Conservation (phyloP, 345 rosid genomes). For the Hibiscus trionum region DNA sequence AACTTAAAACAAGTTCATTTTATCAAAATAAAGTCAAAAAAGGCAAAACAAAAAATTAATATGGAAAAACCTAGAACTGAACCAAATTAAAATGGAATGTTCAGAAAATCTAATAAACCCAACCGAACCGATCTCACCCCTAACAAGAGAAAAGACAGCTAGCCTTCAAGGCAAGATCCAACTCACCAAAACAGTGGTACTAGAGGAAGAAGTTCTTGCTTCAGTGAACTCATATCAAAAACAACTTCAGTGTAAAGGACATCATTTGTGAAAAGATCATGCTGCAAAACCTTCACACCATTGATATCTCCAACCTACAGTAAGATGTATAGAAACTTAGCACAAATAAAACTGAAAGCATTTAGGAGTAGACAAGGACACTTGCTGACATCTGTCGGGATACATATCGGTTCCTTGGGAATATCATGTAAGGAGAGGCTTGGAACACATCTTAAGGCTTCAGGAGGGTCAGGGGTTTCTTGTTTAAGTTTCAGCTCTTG, state of each 20-base stretch:
- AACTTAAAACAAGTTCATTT: too few relatives aligned
- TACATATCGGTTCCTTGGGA: slow-evolving; percentile 71
- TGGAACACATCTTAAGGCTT: slow-evolving; percentile 79
- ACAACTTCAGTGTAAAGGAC: slow-evolving; percentile 84
- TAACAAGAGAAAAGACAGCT: slow-evolving; percentile 7
- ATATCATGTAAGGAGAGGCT: slow-evolving; percentile 69
- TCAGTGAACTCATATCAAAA: slow-evolving; percentile 75
- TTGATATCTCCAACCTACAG: slow-evolving; percentile 72
- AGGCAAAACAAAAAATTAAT: too few relatives aligned
- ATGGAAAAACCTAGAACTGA: too few relatives aligned
- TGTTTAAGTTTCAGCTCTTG: slow-evolving; percentile 78
- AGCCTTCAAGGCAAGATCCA: slow-evolving; percentile 20
- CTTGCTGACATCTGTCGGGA: slow-evolving; percentile 65
- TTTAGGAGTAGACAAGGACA: slow-evolving; percentile 6
- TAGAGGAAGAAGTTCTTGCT: slow-evolving; percentile 81
- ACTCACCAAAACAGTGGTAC: slow-evolving; percentile 91
- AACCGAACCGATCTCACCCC: too few relatives aligned
- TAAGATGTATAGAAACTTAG: background rate
- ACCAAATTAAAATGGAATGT: too few relatives aligned
- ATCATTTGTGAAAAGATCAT: slow-evolving; percentile 93
- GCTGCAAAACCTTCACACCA: slow-evolving; percentile 82
- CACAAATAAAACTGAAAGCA: background rate
- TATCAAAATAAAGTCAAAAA: too few relatives aligned
- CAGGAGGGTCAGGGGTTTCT: slow-evolving; percentile 95
- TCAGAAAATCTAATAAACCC: too few relatives aligned